Percentiles rank a stretch among this genome's conserved stretches.
These are phyloP conservation scores for Leishmania amazonensis DNA, from an alignment of 208 protist species.

Conservation along the genomic window DNA sequence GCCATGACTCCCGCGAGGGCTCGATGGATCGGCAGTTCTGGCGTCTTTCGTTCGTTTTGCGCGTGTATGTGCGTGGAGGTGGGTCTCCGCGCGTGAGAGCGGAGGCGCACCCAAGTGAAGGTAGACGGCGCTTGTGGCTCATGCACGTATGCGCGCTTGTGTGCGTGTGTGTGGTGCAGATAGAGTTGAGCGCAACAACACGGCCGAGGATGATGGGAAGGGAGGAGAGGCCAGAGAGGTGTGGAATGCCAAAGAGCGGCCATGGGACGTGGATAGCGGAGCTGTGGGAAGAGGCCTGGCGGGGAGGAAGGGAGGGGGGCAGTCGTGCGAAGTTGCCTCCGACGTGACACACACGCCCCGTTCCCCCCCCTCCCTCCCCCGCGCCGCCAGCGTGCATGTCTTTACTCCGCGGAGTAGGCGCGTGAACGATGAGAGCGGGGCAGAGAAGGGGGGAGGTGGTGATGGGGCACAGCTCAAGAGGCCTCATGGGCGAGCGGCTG, in stretches of 20 bases:
- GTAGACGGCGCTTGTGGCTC: background rate
- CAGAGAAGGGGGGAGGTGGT: background rate
- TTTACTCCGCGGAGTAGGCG: too few species aligned
- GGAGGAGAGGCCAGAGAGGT: background rate
- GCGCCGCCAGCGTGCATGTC: background rate
- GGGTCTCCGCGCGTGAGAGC: background rate
- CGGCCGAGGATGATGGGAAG: background rate
- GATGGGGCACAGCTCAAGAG: background rate
- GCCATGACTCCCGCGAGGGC: background rate
- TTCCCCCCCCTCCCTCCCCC: background rate
- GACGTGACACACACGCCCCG: background rate
- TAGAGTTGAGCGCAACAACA: background rate
- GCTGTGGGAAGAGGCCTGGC: background rate
- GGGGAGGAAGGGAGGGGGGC: background rate
- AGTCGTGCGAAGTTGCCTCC: background rate
- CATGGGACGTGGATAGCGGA: background rate
- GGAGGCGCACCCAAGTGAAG: background rate
- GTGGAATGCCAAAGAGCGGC: background rate
- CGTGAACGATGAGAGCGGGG: too few species aligned
- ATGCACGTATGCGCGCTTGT: background rate
- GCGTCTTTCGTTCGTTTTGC: background rate
- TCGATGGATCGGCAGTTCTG: background rate
- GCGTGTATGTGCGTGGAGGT: background rate
- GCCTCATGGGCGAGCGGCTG: too few species aligned
- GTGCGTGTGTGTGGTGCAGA: background rate